These are phyloP conservation scores for Phaffia tasmanica DNA, from an alignment of 768 basidiomycete genomes.

Conservation along the genomic window DNA sequence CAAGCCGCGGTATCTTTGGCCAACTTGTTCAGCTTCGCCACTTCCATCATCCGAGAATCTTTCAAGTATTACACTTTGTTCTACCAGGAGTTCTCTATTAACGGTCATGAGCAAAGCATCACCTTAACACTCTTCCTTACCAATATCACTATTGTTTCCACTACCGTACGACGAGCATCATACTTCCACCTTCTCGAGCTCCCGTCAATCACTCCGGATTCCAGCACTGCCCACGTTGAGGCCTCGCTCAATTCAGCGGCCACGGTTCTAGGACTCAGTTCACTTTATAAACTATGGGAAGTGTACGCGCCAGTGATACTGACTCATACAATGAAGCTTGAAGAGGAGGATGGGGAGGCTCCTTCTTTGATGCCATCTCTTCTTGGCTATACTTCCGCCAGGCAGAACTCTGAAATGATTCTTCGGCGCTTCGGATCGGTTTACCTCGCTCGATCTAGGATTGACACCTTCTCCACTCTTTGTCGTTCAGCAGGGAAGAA, in stretches of 20 bases:
- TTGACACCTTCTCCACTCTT: slow-evolving; percentile 48
- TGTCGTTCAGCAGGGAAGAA: slow-evolving; percentile 52
- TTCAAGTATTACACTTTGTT: slow-evolving; percentile 41
- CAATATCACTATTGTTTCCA: slow-evolving; percentile 50
- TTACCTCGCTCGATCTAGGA: slow-evolving; percentile 49
- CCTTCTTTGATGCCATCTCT: slow-evolving; percentile 55
- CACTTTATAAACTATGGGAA: slow-evolving; percentile 56
- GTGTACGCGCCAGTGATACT: slow-evolving; percentile 65
- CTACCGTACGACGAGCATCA: slow-evolving; percentile 62
- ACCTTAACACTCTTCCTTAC: slow-evolving; percentile 60
- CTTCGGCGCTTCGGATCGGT: slow-evolving; percentile 44
- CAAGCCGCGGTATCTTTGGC: slow-evolving; percentile 54
- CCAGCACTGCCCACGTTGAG: slow-evolving; percentile 39
- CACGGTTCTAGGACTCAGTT: slow-evolving; percentile 53
- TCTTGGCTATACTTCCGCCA: slow-evolving; percentile 61
- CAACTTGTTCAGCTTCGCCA: slow-evolving; percentile 33
- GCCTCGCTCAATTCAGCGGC: slow-evolving; percentile 55
- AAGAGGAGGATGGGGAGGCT: slow-evolving; percentile 32
- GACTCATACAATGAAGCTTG: slow-evolving; percentile 42
- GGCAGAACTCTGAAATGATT: slow-evolving; percentile 48
- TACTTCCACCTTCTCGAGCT: slow-evolving; percentile 80
- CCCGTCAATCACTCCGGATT: slow-evolving; percentile 35
- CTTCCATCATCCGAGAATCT: slow-evolving; percentile 32
- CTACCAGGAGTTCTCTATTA: slow-evolving; percentile 44
- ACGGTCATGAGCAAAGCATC: slow-evolving; percentile 45